Evolutionary conservation across 2,329 filamentous ascomycete genomes (phyloP).

Genomic region (Aureobasidium sp.): DNA sequence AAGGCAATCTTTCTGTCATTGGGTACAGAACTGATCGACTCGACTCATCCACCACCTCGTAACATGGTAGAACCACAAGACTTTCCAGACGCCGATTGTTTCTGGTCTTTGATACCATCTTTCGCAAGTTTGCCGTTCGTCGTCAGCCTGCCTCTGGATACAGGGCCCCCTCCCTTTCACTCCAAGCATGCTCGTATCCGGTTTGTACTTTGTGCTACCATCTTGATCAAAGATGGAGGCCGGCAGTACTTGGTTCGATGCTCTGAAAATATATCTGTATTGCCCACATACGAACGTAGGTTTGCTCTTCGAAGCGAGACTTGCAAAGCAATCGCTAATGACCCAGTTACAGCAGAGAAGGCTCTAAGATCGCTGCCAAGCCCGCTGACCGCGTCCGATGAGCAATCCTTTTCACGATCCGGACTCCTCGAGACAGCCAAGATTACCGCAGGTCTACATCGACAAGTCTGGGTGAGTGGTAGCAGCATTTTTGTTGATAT

Average conservation of each 20-base stretch:
- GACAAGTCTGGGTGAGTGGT: conserved; percentile 52
- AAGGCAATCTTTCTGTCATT: conserved; percentile 44
- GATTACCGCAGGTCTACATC: conserved; percentile 46
- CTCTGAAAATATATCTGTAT: conserved; percentile 42
- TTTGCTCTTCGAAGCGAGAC: conserved; percentile 7
- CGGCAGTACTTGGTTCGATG: conserved; percentile 43
- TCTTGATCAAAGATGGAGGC: conserved; percentile 40
- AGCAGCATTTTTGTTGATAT: conserved; percentile 48
- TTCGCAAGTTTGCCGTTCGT: conserved; percentile 42
- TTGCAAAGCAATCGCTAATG: background rate
- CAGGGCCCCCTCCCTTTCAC: conserved; percentile 46
- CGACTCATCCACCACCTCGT: conserved; percentile 41
- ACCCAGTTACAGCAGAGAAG: conserved; percentile 38
- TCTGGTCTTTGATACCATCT: conserved; percentile 44
- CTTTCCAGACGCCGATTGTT: conserved; percentile 32
- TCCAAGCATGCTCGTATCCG: conserved; percentile 45
- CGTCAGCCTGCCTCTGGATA: conserved; percentile 45
- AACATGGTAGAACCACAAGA: conserved; percentile 41
- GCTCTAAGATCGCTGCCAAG: conserved; percentile 46
- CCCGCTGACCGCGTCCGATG: conserved; percentile 43
- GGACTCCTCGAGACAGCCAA: conserved; percentile 36
- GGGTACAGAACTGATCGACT: conserved; percentile 44
- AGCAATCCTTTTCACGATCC: conserved; percentile 35
- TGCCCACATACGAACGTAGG: conserved; percentile 48
- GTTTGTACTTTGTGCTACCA: conserved; percentile 41